Evolutionary conservation across 2,329 filamentous ascomycete species (phyloP), one percentile per base, ranked within the genome.

Genomic region (Venturia carpophila): DNA sequence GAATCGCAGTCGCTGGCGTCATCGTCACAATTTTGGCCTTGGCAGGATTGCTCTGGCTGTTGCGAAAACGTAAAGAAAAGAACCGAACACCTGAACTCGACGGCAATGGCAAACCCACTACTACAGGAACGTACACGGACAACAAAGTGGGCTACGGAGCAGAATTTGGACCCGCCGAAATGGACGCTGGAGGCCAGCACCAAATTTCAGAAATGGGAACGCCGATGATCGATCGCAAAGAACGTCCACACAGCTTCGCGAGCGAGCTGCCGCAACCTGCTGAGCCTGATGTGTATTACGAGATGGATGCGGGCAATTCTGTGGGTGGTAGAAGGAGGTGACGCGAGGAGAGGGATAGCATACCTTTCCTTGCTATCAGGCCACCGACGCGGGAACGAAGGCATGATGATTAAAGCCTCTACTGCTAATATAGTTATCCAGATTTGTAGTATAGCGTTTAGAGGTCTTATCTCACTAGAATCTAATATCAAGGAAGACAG

Each of bases 1-100:
- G 66, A 37, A 67, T 67, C 30, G 66, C 41, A 21, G 62, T 67
- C 17, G 66, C 58, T n/a, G 66, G 21, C n/a, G 62, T 34, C n/a
- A 41, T 65, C 11, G 3, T 58, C 24, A 11, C 42, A 41, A 60
- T 66, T 11, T 10, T 52, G 27, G 21, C 37, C 15, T 10, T 65
- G 11, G 65, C 49, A 11, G 65, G 39, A 15, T 17, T 52, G 15
- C 10, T 66, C 63, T 66, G 62, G 62, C 24, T 42, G 10, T 17
- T 47, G 19, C 45, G 55, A 41, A 63, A 58, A 41, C 64, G 45
- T 5, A 41, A 60, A n/a, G 39, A 34, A 11, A 34, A 43, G 9
- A 61, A 61, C 21, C 34, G 60, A 42, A 27, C 19, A 19, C 24
- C 41, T 6, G 62, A 63, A 63, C 24, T 52, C 37, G 39, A 49